Conservation (phyloP, 192 early-diverging fungal species). For the Funneliformis mosseae region DNA sequence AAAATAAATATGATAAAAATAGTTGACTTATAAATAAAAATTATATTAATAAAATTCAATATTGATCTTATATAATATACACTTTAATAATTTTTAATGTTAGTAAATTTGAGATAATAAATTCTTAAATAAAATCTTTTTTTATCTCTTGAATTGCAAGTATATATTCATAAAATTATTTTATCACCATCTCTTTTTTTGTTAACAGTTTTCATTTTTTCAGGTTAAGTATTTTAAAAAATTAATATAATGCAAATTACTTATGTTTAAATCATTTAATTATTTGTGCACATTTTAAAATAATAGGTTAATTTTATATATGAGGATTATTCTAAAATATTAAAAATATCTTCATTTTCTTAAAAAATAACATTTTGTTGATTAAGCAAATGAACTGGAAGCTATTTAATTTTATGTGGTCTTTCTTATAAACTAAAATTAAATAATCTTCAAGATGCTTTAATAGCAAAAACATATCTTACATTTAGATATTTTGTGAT, state of each 20-base stretch:
- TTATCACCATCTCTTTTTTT: background rate
- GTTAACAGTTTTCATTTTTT: background rate
- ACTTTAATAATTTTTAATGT: too few species aligned
- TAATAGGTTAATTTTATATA: slow-evolving; percentile 20
- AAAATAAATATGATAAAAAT: too few species aligned
- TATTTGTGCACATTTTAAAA: slow-evolving; percentile 13
- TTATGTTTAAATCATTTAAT: background rate
- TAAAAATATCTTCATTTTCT: background rate
- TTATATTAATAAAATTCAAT: too few species aligned
- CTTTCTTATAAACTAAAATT: slow-evolving; percentile 36
- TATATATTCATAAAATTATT: background rate
- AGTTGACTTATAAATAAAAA: too few species aligned
- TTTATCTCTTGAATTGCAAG: background rate
- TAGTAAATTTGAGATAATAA: too few species aligned
- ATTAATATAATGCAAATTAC: slow-evolving; percentile 15
- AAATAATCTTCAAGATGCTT: slow-evolving; percentile 42
- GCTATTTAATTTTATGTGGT: slow-evolving; percentile 31
- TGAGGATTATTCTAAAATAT: background rate
- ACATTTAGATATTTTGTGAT: slow-evolving; percentile 27
- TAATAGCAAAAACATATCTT: slow-evolving; percentile 39
- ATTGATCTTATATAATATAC: too few species aligned
- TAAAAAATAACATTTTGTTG: slow-evolving; percentile 29
- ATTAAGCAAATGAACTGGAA: slow-evolving; percentile 34
- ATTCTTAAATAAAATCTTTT: background rate
- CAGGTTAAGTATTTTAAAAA: slow-evolving; percentile 27